Evolutionary conservation across 148 eudicot species (phyloP).

Genomic region (Gaultheria prostrata): DNA sequence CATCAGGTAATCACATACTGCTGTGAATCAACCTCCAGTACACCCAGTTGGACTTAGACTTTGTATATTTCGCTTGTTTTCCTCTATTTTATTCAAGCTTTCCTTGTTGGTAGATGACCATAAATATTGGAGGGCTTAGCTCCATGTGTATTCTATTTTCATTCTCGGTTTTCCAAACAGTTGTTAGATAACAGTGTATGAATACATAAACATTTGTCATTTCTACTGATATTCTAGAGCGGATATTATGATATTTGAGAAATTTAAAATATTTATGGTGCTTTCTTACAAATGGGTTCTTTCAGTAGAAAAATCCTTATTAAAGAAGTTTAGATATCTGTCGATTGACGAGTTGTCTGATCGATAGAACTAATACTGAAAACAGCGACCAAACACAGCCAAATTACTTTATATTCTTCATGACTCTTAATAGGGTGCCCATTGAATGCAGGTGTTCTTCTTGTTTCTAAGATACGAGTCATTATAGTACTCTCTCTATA

Average conservation of each 20-base stretch:
- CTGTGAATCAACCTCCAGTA: slow-evolving; percentile 5
- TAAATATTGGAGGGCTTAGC: neutral
- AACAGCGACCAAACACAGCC: neutral
- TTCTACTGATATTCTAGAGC: neutral
- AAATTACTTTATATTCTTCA: neutral
- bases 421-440: neutral
- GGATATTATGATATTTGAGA: neutral
- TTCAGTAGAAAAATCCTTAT: neutral
- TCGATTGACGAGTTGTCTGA: neutral
- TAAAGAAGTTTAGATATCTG: neutral
- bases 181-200: neutral
- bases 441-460: slow-evolving; percentile 37
- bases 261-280: neutral
- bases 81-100: neutral
- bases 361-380: neutral
- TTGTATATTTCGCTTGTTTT: slow-evolving; percentile 14
- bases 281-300: neutral
- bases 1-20: slow-evolving; percentile 20
- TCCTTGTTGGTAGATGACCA: neutral
- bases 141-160: neutral
- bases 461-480: neutral
- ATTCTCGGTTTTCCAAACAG: neutral
- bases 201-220: neutral
- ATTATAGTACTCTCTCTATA: slow-evolving; percentile 14
- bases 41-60: slow-evolving; percentile 12